A percentile compares a stretch with the other conserved stretches of the same genome.
phyloP scores from a whole-genome alignment of 768 basidiomycete species.

The Gyrodon lividus region DNA sequence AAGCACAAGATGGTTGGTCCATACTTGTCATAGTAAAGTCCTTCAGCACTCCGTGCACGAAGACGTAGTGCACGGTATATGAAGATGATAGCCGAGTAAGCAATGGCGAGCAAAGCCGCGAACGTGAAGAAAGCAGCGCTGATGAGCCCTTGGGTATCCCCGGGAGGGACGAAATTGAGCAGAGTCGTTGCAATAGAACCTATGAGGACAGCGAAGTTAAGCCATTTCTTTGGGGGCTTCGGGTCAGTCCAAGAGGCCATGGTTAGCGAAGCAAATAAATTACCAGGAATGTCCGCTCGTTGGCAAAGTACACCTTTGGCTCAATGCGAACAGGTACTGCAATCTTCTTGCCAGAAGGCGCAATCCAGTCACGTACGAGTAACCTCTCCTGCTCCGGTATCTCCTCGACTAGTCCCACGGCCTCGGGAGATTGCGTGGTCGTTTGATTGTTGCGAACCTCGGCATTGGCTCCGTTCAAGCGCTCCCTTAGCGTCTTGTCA shows the following conservation, averaged over 20 bases:
- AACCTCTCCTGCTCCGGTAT: conserved; percentile 50
- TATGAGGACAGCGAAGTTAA: conserved; percentile 83
- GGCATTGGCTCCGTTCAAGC: conserved; percentile 42
- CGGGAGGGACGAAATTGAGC: conserved; percentile 76
- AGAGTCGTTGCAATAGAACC: conserved; percentile 88
- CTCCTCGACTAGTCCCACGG: conserved; percentile 37
- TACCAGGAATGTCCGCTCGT: conserved; percentile 91
- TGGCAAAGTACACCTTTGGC: conserved; percentile 97
- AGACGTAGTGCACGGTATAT: conserved; percentile 70
- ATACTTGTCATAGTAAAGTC: conserved; percentile 87
- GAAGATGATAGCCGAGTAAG: conserved; percentile 83
- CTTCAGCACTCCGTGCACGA: conserved; percentile 69
- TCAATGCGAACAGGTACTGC: conserved; percentile 94
- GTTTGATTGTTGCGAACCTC: conserved; percentile 26
- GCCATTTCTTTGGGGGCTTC: conserved; percentile 66
- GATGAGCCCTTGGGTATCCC: conserved; percentile 76
- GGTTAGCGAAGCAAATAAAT: conserved; percentile 32
- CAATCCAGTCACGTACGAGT: conserved; percentile 66
- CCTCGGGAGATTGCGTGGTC: conserved; percentile 21
- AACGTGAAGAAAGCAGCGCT: conserved; percentile 88
- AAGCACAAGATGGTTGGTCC: conserved; percentile 77
- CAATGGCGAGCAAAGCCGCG: conserved; percentile 84
- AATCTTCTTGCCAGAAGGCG: conserved; percentile 85
- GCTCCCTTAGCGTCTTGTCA: conserved; percentile 78
- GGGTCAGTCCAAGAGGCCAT: neutral